Evolutionary conservation across 2,329 filamentous ascomycete species (phyloP).

Genomic region (Eurotiales sp.): DNA sequence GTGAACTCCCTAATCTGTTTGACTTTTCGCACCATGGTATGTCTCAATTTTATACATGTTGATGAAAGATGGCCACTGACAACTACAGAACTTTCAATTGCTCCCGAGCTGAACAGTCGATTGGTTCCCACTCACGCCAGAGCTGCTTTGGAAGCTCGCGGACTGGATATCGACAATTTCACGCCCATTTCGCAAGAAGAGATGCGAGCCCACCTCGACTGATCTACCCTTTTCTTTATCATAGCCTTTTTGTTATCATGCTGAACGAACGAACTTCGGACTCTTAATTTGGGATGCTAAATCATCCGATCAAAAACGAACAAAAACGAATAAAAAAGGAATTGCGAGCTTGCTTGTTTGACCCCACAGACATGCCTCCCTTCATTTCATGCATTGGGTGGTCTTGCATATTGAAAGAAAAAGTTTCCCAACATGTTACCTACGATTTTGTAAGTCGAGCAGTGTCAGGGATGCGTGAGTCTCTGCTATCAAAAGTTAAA

Average conservation of each 20-base stretch:
- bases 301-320: slow-evolving; percentile 23
- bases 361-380: slow-evolving; percentile 23
- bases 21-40: slow-evolving; percentile 92
- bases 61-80: slow-evolving; percentile 13
- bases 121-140: slow-evolving; percentile 82
- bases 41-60: slow-evolving; percentile 28
- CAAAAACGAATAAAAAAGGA: slow-evolving; percentile 15
- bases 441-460: slow-evolving; percentile 25
- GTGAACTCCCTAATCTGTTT: slow-evolving; percentile 83
- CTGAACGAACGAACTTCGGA: slow-evolving; percentile 19
- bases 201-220: slow-evolving; percentile 97
- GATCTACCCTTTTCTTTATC: slow-evolving; percentile 39
- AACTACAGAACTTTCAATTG: slow-evolving; percentile 84
- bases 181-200: slow-evolving; percentile 87
- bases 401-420: slow-evolving; percentile 29
- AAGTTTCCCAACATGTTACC: slow-evolving; percentile 24
- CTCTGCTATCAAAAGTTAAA: slow-evolving; percentile 18
- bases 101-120: slow-evolving; percentile 78
- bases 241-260: slow-evolving; percentile 10
- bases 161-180: slow-evolving; percentile 91
- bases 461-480: slow-evolving; percentile 23
- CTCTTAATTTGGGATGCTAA: slow-evolving; percentile 34
- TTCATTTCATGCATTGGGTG: slow-evolving; percentile 30
- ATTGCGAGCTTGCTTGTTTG: slow-evolving; percentile 28
- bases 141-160: slow-evolving; percentile 67